Evolutionary conservation across 1,284 basidiomycete species (phyloP), one percentile per base, ranked within the genome.

Genomic region (Sparassis latifolia): DNA sequence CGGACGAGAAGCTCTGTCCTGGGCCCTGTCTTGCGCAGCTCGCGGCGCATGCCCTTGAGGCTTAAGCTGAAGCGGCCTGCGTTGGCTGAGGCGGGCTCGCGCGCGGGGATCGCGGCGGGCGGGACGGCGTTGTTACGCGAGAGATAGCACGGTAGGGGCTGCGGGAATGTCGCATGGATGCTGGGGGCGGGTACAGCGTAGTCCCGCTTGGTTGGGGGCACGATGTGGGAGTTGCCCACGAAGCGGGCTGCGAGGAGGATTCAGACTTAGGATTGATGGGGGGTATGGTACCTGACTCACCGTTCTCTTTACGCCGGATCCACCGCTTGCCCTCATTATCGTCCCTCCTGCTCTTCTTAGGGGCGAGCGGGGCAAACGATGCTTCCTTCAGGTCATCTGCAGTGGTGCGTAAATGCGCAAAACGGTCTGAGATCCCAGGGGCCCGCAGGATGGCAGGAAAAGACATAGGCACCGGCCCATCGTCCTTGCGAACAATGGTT

Each of bases 241-340:
- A 90, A 89, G 27, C 70, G 76, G 55, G 83, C 86, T 90, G 56
- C 5, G 52, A 30, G 37, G 20, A 35, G 28, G 31, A 39, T 10
- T 27, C 37, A 29, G 37, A n/a, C 5, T 47, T 43, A 47, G 50
- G 20, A n/a, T 33, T 50, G 45, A 35, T 12, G 3, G 44, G 29
- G 49, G 27, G 44, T 39, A 42, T 10, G 48, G 35, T 42, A 31
- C 7, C 45, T 10, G 27, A 66, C 75, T 47, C 41, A 88, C 87
- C 81, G 54, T 91, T 91, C 58, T 89, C 87, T 61, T 80, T 84
- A 33, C 88, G 75, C 56, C 86, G 69, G 4, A 81, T 66, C 80
- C 83, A 86, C 29, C 86, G 81, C 66, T 85, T 90, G 39, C 88
- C 89, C 56, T 87, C 84, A 52, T 80, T 82, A 44, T 82, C 80